Evolutionary conservation across 805 yeast species (phyloP).

Genomic region (Zygoascus biomembranicola): DNA sequence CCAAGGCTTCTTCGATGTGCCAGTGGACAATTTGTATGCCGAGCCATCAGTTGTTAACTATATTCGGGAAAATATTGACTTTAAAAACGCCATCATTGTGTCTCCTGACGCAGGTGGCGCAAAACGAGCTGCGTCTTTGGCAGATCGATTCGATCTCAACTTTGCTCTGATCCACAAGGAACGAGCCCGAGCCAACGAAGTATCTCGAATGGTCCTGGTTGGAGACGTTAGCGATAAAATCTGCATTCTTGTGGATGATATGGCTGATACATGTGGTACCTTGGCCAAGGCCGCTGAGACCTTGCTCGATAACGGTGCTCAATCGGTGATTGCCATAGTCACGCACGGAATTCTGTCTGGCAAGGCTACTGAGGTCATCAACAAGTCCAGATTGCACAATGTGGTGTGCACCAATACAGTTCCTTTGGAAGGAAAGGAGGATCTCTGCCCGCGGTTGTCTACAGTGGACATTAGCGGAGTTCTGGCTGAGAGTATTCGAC

Average conservation of each 20-base stretch:
- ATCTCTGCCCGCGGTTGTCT: slow-evolving; percentile 56
- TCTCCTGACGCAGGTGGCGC: slow-evolving; percentile 99
- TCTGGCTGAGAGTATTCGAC: slow-evolving; percentile 87
- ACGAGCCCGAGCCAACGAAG: slow-evolving; percentile 93
- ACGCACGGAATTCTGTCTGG: slow-evolving; percentile 95
- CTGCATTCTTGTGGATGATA: slow-evolving; percentile 89
- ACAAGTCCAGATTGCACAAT: slow-evolving; percentile 54
- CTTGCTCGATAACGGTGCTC: slow-evolving; percentile 70
- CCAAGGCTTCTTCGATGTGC: slow-evolving; percentile 93
- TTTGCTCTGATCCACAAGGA: slow-evolving; percentile 97
- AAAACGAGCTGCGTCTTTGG: slow-evolving; percentile 90
- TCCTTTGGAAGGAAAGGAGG: slow-evolving; percentile 65
- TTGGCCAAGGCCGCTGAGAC: slow-evolving; percentile 92
- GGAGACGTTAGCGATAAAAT: slow-evolving; percentile 86
- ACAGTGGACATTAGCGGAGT: slow-evolving; percentile 79
- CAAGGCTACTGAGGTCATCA: slow-evolving; percentile 69
- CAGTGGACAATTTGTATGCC: slow-evolving; percentile 94
- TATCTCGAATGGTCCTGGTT: slow-evolving; percentile 91
- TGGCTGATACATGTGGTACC: slow-evolving; percentile 99
- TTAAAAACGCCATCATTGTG: slow-evolving; percentile 62
- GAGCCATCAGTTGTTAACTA: slow-evolving; percentile 87
- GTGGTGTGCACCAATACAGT: slow-evolving; percentile 93
- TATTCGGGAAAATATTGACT: slow-evolving; percentile 56
- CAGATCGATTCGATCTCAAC: slow-evolving; percentile 88
- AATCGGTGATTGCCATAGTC: slow-evolving; percentile 83